phyloP scores from a whole-genome alignment of 768 basidiomycete species.

The Lentinula edodes region DNA sequence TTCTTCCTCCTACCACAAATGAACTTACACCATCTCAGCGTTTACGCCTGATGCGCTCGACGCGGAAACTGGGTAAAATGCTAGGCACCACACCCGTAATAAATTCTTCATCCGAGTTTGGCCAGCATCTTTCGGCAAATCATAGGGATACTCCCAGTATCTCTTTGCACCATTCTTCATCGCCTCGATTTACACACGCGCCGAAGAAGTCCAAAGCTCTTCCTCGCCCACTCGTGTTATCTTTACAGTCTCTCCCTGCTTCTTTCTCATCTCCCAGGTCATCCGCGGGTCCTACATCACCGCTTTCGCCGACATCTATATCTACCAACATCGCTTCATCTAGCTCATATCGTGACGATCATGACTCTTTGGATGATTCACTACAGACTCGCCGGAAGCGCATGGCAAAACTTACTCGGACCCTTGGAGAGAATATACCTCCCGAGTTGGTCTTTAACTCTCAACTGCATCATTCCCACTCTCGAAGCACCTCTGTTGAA shows the following conservation, averaged over 20 bases:
- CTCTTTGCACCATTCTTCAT: conserved; percentile 5
- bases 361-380: conserved; percentile 8
- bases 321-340: conserved; percentile 1
- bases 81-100: conserved; percentile 41
- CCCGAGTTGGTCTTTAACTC: conserved; percentile 41
- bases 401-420: conserved; percentile 53
- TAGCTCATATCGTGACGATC: conserved; percentile 3
- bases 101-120: conserved; percentile 15
- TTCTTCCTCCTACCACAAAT: not conserved
- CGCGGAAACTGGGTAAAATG: conserved; percentile 50
- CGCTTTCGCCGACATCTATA: not conserved
- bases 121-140: not conserved
- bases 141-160: conserved; percentile 8
- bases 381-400: conserved; percentile 30
- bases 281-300: not conserved
- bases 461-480: conserved; percentile 3
- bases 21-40: conserved; percentile 19
- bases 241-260: conserved; percentile 4
- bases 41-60: conserved; percentile 49
- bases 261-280: not conserved
- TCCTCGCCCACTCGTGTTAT: conserved; percentile 8
- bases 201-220: conserved; percentile 2
- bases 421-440: conserved; percentile 56
- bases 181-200: not conserved
- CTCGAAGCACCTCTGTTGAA: not conserved